Conservation (phyloP, 2,329 filamentous ascomycete species). For the Aureobasidium sp. region DNA sequence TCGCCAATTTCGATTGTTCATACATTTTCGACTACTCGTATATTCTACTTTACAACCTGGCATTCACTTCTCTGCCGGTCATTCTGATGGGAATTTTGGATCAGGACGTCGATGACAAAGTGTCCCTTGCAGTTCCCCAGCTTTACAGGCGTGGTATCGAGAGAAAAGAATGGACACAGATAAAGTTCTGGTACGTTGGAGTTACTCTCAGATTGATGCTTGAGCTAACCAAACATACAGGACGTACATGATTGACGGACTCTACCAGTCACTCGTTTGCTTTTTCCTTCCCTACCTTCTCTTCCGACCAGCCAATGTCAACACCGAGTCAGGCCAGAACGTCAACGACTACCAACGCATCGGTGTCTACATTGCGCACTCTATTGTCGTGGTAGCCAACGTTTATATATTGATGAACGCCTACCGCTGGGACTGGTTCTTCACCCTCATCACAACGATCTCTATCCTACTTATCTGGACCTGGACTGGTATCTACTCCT, state of each 20-base stretch:
- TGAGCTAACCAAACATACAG: slow-evolving; percentile 19
- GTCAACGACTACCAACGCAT: slow-evolving; percentile 74
- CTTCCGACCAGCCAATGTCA: slow-evolving; percentile 59
- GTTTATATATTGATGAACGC: slow-evolving; percentile 92
- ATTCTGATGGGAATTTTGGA: slow-evolving; percentile 95
- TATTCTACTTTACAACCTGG: slow-evolving; percentile 91
- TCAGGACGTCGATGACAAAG: slow-evolving; percentile 89
- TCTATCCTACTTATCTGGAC: slow-evolving; percentile 85
- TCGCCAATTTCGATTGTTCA: slow-evolving; percentile 89
- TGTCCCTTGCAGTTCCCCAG: slow-evolving; percentile 89
- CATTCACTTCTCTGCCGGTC: slow-evolving; percentile 90
- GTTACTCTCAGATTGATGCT: background rate
- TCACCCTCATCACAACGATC: slow-evolving; percentile 69
- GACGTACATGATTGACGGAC: slow-evolving; percentile 85
- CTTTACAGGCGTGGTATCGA: slow-evolving; percentile 94
- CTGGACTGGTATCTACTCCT: slow-evolving; percentile 86
- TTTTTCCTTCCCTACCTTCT: slow-evolving; percentile 89
- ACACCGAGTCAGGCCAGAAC: slow-evolving; percentile 62
- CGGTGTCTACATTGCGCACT: slow-evolving; percentile 77
- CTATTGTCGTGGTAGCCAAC: slow-evolving; percentile 82
- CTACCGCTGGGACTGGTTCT: slow-evolving; percentile 97
- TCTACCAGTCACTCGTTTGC: slow-evolving; percentile 88
- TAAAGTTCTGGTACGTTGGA: slow-evolving; percentile 82
- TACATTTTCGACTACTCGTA: slow-evolving; percentile 98
- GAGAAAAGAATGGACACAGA: slow-evolving; percentile 89